Conservation (phyloP, 2,329 filamentous ascomycete genomes). For the Fusarium circinatum region DNA sequence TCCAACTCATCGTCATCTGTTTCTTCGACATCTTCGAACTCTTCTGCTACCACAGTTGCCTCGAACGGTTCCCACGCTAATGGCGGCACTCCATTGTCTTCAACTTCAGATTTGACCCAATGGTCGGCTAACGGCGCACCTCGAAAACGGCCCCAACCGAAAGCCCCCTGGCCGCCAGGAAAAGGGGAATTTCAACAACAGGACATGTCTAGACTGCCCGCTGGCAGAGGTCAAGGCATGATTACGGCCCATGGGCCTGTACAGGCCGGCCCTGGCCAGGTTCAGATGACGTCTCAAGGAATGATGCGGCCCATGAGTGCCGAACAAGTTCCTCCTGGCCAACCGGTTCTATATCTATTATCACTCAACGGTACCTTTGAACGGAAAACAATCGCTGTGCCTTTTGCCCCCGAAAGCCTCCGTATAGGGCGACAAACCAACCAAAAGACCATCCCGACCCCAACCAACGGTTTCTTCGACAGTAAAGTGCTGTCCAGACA, state of each 20-base stretch:
- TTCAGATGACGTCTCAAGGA: slow-evolving; percentile 56
- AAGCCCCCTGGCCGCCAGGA: slow-evolving; percentile 60
- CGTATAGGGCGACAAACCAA: slow-evolving; percentile 97
- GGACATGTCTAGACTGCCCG: slow-evolving; percentile 59
- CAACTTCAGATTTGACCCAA: slow-evolving; percentile 60
- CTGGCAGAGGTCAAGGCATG: slow-evolving; percentile 57
- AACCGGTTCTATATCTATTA: slow-evolving; percentile 84
- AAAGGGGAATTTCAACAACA: slow-evolving; percentile 58
- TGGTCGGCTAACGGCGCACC: slow-evolving; percentile 60
- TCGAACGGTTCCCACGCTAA: slow-evolving; percentile 70
- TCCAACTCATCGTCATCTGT: slow-evolving; percentile 92
- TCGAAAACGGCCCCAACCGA: slow-evolving; percentile 63
- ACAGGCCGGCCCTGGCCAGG: slow-evolving; percentile 47
- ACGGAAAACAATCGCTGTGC: slow-evolving; percentile 93
- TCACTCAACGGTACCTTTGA: slow-evolving; percentile 98
- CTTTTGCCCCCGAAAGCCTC: slow-evolving; percentile 91
- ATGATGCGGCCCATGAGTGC: slow-evolving; percentile 71
- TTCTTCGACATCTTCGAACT: slow-evolving; percentile 79
- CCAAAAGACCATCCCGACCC: slow-evolving; percentile 91
- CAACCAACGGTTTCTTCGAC: slow-evolving; percentile 94
- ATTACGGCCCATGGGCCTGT: slow-evolving; percentile 47
- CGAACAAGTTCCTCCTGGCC: slow-evolving; percentile 69
- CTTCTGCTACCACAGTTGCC: slow-evolving; percentile 71
- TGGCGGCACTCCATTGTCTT: slow-evolving; percentile 65
- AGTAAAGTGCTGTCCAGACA: slow-evolving; percentile 97